Conservation (phyloP, 2,329 filamentous ascomycete species). For the Emergomyces pasteurianus region DNA sequence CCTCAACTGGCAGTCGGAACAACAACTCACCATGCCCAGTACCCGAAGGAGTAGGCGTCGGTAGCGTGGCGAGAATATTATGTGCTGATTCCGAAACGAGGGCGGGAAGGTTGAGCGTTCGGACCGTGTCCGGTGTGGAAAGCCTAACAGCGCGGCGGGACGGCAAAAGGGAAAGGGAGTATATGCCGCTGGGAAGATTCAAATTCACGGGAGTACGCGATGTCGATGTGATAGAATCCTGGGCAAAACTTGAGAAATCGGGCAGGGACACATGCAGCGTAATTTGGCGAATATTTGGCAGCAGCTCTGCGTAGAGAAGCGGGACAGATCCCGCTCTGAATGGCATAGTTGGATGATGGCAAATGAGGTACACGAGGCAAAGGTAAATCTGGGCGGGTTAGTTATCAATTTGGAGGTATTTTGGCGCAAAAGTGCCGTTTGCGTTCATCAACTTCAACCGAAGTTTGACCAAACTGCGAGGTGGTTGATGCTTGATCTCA, state of each 20-base stretch:
- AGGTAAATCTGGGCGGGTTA: neutral
- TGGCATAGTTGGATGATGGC: neutral
- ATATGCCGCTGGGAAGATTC: neutral
- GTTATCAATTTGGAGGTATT: neutral
- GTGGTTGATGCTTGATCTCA: too few relatives aligned
- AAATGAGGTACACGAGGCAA: neutral
- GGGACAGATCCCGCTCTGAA: conserved; percentile 12
- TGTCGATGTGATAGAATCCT: neutral
- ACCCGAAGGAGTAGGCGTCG: neutral
- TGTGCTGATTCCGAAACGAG: conserved; percentile 21
- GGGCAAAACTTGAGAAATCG: neutral
- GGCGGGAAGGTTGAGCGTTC: conserved; percentile 39
- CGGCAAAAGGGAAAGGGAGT: neutral
- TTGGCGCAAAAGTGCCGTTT: neutral
- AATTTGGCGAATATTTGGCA: conserved; percentile 49
- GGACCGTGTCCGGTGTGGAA: conserved; percentile 17
- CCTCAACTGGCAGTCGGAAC: conserved; percentile 42
- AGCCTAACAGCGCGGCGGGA: conserved; percentile 25
- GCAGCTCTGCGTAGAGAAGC: conserved; percentile 47
- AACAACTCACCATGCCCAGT: conserved; percentile 24
- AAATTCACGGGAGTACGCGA: neutral
- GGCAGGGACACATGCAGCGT: conserved; percentile 44
- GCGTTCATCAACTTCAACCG: neutral
- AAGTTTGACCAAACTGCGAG: too few relatives aligned
- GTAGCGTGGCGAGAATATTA: conserved; percentile 9